Base-by-base conservation (phyloP, 257 asterid species). In the Ehretia macrophylla region DNA sequence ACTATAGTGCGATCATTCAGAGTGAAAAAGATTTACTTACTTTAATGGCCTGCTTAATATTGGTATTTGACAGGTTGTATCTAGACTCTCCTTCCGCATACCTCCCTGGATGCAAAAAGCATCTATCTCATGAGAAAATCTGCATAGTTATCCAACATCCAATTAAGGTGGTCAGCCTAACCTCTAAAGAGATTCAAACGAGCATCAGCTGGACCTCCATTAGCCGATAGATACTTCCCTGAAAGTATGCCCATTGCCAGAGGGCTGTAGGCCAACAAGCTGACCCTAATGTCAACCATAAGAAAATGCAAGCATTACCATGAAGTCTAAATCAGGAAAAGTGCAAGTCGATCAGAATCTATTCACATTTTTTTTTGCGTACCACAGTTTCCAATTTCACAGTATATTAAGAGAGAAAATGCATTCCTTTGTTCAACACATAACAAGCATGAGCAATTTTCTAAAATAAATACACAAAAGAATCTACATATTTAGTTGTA, bases 201-300 rank as follows among this genome's bases (percentile, higher is more conserved):
- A 65, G 78, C 69, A 68, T 70, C 75, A 60, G 75, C 42, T 56
- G 95, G 90, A 67, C 92, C 83, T 51, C 85, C 81, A 70, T 76
- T 79, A 65, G 45, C 69, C 40, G 83, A 67, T 59, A 85, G 73
- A 77, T 91, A 88, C 79, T 91, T 91, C 64, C 92, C 98, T 14
- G 95, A 80, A 20, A 91, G 95, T 69, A 91, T 85, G 59, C 94
- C 98, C 96, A 85, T 91, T 14, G 96, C 96, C 82, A 91, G 72
- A 70, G 95, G 96, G 69, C 98, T 88, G 79, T 91, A 85, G 5
- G 96, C 92, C 81, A 91, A 71, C 74, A 88, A 75, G 71, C 68
- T 54, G 32, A 68, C 74, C 73, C 83, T 74, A 35, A 44, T 18
- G 32, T 54, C 18, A 20, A 27, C 38, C 16, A 39, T 11, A 23